phyloP scores from a whole-genome alignment of 1,284 basidiomycete genomes.

The Clitocybe nebularis region DNA sequence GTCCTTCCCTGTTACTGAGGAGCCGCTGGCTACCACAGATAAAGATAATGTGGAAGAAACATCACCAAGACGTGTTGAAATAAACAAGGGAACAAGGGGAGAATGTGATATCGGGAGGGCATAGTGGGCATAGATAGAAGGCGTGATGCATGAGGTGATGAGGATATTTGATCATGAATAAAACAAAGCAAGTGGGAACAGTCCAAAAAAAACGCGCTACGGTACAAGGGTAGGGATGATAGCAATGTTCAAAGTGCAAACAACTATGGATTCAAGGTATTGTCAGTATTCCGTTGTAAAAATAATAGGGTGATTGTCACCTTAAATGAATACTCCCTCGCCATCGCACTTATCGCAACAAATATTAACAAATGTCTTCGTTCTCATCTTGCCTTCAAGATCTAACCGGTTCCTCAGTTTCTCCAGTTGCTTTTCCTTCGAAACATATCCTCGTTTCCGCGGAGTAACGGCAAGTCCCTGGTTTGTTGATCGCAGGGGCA shows the following conservation, averaged over 20 bases:
- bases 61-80: constrained; percentile 15
- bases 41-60: constrained; percentile 17
- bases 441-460: constrained; percentile 40
- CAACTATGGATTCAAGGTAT: constrained; percentile 2
- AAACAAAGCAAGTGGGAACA: constrained; percentile 11
- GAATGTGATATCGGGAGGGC: constrained; percentile 12
- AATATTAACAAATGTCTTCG: constrained; percentile 27
- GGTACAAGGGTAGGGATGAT: constrained; percentile 13
- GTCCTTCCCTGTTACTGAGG: constrained; percentile 19
- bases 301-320: constrained; percentile 16
- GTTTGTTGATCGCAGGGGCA: not conserved
- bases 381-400: constrained; percentile 29
- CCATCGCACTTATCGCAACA: constrained; percentile 41
- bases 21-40: constrained; percentile 28
- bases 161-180: constrained; percentile 11
- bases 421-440: constrained; percentile 60
- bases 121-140: constrained; percentile 16
- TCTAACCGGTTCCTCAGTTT: constrained; percentile 52
- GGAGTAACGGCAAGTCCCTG: constrained; percentile 1
- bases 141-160: constrained; percentile 15
- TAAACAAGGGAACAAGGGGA: constrained; percentile 11
- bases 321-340: constrained; percentile 40
- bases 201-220: constrained; percentile 2
- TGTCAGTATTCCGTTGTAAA: constrained; percentile 1
- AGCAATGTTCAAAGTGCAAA: constrained; percentile 15